Evolutionary conservation across 768 basidiomycete species (phyloP), one percentile per base, ranked within the genome.

Genomic region (Mycena kentingensis): DNA sequence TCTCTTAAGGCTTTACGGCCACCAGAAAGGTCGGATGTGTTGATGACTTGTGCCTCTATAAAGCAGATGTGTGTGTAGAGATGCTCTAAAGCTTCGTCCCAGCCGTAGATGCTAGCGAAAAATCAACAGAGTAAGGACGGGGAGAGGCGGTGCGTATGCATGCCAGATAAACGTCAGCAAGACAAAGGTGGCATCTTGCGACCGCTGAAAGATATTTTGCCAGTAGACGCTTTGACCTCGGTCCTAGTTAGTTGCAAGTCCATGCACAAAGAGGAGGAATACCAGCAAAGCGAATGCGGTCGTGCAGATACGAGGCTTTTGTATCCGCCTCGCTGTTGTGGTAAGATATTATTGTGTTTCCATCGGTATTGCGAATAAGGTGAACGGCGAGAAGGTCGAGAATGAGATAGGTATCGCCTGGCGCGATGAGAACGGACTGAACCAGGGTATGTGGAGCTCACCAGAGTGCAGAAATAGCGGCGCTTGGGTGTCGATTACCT

Each of bases 151-250:
- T n/a, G 35, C 53, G n/a, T 34, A 55, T 3, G 81, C 77, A 45
- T 84, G 79, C 83, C 83, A 84, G 27, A 84, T 65, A 34, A 76
- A 74, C 7, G 78, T 73, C 21, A 85, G 61, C 24, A 84, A 67
- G 0, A 83, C 56, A 49, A 84, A 81, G 0, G 83, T 84, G 1
- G 82, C 80, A 58, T 84, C 83, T 2, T 66, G 65, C 1, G 77
- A 73, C 38, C 66, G 68, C 57, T 63, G 56, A 44, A 75, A 69
- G 27, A 75, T 70, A 35, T 66, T 72, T 51, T 72, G 68, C 77
- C 78, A 80, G 56, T 79, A 78, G 11, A 79, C 77, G 51, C 72
- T 75, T 46, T 73, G 69, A 13, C 76, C 75, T n/a, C n/a, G n/a
- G n/a, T n/a, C n/a, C n/a, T n/a, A n/a, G n/a, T n/a, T n/a, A n/a